A percentile compares a stretch with the other conserved stretches of the same genome.
Conservation (phyloP, 441 rosid genomes). For the Pelargonium citronellum region DNA sequence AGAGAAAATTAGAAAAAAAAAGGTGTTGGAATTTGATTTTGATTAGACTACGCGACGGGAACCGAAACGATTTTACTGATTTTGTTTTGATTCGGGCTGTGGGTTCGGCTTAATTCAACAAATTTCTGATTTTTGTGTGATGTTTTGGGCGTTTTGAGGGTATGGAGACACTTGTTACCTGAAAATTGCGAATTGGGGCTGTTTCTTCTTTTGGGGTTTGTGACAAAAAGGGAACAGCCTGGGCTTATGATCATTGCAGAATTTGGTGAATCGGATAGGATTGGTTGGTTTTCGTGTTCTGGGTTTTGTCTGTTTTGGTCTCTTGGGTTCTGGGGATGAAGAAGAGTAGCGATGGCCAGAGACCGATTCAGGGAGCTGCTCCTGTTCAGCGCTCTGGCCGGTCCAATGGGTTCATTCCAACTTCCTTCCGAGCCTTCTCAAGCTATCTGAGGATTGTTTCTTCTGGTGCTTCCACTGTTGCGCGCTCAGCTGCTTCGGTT, state of each 20-base stretch:
- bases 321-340: conserved; percentile 41
- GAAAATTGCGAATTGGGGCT: neutral
- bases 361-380: conserved; percentile 22
- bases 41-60: no score
- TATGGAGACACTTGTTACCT: neutral
- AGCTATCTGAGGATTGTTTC: conserved; percentile 72
- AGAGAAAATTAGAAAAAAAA: neutral
- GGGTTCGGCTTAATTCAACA: no score
- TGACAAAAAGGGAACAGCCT: conserved; percentile 22
- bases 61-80: no score
- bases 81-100: neutral
- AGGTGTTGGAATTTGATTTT: neutral
- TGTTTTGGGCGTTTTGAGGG: no score
- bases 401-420: conserved; percentile 26
- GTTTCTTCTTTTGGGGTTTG: conserved; percentile 3
- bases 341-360: conserved; percentile 52
- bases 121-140: no score
- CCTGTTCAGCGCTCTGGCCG: conserved; percentile 37
- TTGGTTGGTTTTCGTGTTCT: conserved; percentile 19
- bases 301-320: conserved; percentile 29
- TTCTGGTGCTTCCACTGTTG: conserved; percentile 87
- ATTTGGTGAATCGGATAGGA: conserved; percentile 30
- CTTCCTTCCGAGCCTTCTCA: conserved; percentile 69
- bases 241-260: conserved; percentile 37
- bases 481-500: conserved; percentile 72